Evolutionary conservation across 352 stramenopile species (phyloP).

Genomic region (Pelagophyceae sp.): DNA sequence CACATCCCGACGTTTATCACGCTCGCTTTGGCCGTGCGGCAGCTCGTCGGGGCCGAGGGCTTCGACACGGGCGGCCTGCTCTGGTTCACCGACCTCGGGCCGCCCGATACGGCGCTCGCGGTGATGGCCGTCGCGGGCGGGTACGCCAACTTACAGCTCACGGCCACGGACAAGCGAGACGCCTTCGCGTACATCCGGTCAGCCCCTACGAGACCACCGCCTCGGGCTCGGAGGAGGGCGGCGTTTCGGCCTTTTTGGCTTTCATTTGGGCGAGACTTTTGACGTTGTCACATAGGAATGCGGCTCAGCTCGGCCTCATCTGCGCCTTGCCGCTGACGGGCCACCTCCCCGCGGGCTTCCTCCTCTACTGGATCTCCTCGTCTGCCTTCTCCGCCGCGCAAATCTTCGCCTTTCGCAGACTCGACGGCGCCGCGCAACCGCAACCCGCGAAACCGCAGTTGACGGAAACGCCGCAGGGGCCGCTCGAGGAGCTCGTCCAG

Average conservation of each 20-base stretch:
- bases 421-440: neutral
- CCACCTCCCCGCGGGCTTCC: constrained; percentile 8
- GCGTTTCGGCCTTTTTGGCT: neutral
- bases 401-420: neutral
- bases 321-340: neutral
- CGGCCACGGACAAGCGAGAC: neutral
- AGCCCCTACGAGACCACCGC: neutral
- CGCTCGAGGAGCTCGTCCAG: no score
- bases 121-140: neutral
- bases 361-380: constrained; percentile 12
- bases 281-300: neutral
- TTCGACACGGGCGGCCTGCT: neutral
- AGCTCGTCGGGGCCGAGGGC: neutral
- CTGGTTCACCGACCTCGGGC: constrained; percentile 4
- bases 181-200: neutral
- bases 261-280: neutral
- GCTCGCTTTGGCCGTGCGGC: neutral
- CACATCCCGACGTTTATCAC: neutral
- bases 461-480: no score
- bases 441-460: no score
- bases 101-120: neutral
- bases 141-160: constrained; percentile 12
- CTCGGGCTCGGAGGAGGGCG: no score
- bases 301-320: neutral
- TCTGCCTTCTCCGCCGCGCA: neutral